Evolutionary conservation across 352 stramenopile species (phyloP), one percentile per base, ranked within the genome.

Genomic region (Phytophthora idaei): DNA sequence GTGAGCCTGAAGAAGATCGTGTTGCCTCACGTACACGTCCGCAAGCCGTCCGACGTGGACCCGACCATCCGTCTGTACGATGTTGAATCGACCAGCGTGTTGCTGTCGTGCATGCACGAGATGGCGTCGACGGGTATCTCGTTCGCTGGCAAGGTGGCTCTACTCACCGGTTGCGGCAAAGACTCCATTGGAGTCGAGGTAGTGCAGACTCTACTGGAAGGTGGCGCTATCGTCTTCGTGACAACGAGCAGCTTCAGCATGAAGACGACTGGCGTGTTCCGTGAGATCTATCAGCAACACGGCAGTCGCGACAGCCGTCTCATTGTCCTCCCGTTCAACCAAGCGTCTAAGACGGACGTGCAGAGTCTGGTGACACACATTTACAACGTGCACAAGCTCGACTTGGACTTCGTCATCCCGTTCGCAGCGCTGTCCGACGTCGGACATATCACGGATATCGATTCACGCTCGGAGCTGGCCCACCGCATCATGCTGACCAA

Each of bases 401-500:
- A 95, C 34, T 37, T 97, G 47, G 90, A 97, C 74, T 95, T 92
- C 53, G 72, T 96, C 3, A 79, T 96, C 15, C 90, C 90, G n/a
- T 97, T 97, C 57, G 90, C 87, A 8, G 90, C 89, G 7, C 73
- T 95, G 21, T 92, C 85, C 1, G 89, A 95, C 52, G 73, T 89
- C 37, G 89, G 90, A 25, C 82, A 80, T 25, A 91, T 97, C 56
- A 71, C 73, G 5, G 83, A 93, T 59, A 90, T 97, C 17, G 87
- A 94, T 47, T 78, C 71, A 10, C 79, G 83, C 14, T 94, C 85
- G 0, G 90, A 97, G 63, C 60, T 95, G 5, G 84, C 89, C 7
- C 90, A 96, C 48, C 89, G 90, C 49, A 91, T 95, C 61, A 96
- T 97, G 87, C 69, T 96, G 42, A 97, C 90, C 17, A 96, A 97